Conservation (phyloP, 148 eudicot species). For the Cornus suecica region DNA sequence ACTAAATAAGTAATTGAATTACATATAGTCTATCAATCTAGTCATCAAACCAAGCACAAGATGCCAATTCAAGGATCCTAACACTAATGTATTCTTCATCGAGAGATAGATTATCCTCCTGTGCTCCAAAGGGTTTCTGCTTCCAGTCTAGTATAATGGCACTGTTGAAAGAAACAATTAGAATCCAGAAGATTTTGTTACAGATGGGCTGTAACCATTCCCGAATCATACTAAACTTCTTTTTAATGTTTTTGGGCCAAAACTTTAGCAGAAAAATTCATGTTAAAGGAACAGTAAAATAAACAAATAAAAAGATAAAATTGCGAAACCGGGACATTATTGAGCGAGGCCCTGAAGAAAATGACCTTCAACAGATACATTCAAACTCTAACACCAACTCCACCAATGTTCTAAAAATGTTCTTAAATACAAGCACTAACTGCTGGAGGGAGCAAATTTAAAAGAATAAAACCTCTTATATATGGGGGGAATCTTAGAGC, state of each 20-base stretch:
- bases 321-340: not conserved
- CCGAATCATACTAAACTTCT: not conserved
- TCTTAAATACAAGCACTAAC: slow-evolving; percentile 4
- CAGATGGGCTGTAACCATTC: too few species aligned
- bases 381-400: not conserved
- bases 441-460: not conserved
- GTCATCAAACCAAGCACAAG: not conserved
- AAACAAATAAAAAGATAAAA: not conserved
- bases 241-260: not conserved
- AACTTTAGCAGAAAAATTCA: not conserved
- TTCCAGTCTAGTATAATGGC: not conserved
- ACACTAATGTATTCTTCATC: not conserved
- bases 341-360: not conserved
- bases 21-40: not conserved
- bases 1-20: not conserved
- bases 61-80: not conserved
- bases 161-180: not conserved
- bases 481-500: not conserved
- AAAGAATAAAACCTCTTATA: not conserved
- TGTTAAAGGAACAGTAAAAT: not conserved
- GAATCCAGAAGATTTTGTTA: not conserved
- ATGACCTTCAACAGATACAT: not conserved
- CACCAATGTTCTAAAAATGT: not conserved
- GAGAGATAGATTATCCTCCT: not conserved
- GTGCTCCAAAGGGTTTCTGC: not conserved